phyloP scores from a whole-genome alignment of 257 asterid genomes.

The Solanum rostratum region DNA sequence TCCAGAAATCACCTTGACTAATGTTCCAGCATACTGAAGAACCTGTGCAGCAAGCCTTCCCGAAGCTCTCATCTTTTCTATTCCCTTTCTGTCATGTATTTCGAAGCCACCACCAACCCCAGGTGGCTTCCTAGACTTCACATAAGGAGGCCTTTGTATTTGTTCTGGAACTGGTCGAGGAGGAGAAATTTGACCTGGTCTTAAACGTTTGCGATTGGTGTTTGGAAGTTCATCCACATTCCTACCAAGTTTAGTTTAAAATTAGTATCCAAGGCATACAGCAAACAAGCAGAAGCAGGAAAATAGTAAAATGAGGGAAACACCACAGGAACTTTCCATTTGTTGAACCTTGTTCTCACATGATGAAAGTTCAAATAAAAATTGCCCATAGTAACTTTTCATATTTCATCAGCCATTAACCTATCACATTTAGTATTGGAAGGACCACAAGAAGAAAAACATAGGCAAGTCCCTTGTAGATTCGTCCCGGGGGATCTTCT shows the following conservation, averaged over 20 bases:
- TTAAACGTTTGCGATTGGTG: slow-evolving; percentile 44
- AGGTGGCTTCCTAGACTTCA: slow-evolving; percentile 63
- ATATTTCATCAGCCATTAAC: background rate
- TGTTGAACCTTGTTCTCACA: background rate
- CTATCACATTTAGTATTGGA: background rate
- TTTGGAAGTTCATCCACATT: slow-evolving; percentile 33
- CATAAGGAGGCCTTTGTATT: slow-evolving; percentile 76
- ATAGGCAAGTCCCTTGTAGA: background rate
- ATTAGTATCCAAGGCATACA: background rate
- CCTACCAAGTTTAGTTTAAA: slow-evolving; percentile 25
- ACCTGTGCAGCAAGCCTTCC: slow-evolving; percentile 95
- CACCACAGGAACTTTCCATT: background rate
- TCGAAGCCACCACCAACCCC: slow-evolving; percentile 60
- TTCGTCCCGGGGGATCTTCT: background rate
- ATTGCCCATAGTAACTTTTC: background rate
- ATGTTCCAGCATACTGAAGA: slow-evolving; percentile 89
- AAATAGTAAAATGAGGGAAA: background rate
- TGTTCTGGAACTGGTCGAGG: slow-evolving; percentile 67
- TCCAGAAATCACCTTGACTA: slow-evolving; percentile 61
- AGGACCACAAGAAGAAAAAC: background rate
- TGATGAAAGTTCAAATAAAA: background rate
- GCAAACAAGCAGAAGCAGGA: background rate
- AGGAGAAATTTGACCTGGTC: slow-evolving; percentile 84
- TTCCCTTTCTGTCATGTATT: slow-evolving; percentile 78
- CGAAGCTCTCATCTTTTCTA: slow-evolving; percentile 89